Conservation (phyloP, 768 basidiomycete genomes). For the Chalciporus pseudorubinellus region DNA sequence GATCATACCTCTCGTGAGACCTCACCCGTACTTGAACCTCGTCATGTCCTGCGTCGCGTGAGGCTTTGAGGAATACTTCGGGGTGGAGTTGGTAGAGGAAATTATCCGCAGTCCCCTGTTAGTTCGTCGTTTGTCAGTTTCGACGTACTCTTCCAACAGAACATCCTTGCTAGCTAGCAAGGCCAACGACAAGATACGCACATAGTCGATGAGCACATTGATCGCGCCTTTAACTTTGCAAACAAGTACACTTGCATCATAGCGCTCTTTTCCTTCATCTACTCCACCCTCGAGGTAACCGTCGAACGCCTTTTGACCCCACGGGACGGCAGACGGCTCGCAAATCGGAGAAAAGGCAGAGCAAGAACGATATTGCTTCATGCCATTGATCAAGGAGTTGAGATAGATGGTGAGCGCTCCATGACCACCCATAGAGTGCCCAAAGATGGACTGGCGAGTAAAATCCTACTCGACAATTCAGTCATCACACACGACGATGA, state of each 20-base stretch:
- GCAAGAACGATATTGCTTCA: conserved; percentile 74
- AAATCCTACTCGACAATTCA: conserved; percentile 57
- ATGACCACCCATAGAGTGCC: conserved; percentile 98
- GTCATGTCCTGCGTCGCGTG: conserved; percentile 68
- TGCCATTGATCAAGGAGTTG: conserved; percentile 49
- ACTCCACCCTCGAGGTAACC: conserved; percentile 80
- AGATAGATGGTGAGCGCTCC: conserved; percentile 93
- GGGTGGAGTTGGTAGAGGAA: conserved; percentile 90
- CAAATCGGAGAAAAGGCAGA: conserved; percentile 87
- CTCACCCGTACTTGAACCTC: conserved; percentile 76
- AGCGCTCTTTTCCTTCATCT: conserved; percentile 66
- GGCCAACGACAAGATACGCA: conserved; percentile 32
- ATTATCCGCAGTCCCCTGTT: conserved; percentile 74
- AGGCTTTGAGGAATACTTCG: conserved; percentile 80
- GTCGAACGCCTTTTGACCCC: conserved; percentile 90
- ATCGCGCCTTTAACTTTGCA: conserved; percentile 57
- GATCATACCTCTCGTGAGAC: conserved; percentile 82
- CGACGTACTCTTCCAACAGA: background rate
- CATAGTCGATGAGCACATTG: conserved; percentile 85
- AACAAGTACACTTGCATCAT: conserved; percentile 88
- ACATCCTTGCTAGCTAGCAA: background rate
- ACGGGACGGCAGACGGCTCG: conserved; percentile 83
- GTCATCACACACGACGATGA: background rate
- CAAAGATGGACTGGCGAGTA: conserved; percentile 82
- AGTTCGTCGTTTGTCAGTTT: conserved; percentile 1